Conservation (phyloP, 2,329 filamentous ascomycete genomes). For the Colletotrichum lupini region DNA sequence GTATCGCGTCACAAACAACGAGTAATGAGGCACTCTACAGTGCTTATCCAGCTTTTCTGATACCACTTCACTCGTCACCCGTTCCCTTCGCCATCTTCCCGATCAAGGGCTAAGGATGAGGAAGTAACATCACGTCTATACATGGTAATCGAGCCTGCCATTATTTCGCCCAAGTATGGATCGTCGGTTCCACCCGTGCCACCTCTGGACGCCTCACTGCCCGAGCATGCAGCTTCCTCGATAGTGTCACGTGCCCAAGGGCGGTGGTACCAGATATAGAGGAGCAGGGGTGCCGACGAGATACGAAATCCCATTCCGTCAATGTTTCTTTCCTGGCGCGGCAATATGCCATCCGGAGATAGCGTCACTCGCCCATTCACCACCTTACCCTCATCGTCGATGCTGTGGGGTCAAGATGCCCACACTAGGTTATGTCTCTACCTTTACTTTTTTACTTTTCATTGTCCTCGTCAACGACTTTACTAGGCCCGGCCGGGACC, state of each 20-base stretch:
- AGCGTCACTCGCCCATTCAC: not conserved
- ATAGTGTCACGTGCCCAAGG: not conserved
- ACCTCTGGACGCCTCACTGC: no score
- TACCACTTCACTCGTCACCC: not conserved
- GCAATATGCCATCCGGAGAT: not conserved
- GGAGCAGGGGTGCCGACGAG: not conserved
- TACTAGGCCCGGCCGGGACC: not conserved
- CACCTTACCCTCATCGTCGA: not conserved
- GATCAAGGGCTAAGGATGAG: not conserved
- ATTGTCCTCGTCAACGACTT: conserved; percentile 1
- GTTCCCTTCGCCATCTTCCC: not conserved
- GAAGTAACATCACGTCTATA: not conserved
- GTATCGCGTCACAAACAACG: not conserved
- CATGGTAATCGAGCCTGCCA: no score
- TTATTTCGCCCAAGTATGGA: no score
- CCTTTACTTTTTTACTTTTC: not conserved
- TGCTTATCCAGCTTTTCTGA: not conserved
- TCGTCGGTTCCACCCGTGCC: no score
- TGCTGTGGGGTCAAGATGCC: not conserved
- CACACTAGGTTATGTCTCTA: not conserved
- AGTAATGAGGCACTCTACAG: not conserved
- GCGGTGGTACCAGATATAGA: not conserved
- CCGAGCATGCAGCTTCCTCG: not conserved
- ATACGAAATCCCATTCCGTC: not conserved
- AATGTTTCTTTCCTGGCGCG: not conserved